Evolutionary conservation across 78 protist genomes (phyloP).

Genomic region (Polysphondylium violaceum): DNA sequence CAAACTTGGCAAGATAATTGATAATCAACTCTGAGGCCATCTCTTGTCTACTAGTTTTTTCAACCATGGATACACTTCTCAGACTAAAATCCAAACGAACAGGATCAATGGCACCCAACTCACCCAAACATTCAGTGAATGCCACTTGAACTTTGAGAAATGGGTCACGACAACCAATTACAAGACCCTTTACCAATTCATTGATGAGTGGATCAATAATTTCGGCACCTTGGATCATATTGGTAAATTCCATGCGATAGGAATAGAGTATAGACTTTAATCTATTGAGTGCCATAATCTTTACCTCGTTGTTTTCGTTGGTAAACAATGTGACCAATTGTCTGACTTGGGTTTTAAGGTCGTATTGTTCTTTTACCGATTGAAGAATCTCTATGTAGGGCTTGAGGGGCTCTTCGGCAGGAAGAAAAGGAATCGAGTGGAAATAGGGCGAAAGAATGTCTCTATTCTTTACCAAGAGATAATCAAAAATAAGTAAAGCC

Average conservation of each 20-base stretch:
- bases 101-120: constrained; percentile 81
- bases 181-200: constrained; percentile 16
- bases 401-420: constrained; percentile 5
- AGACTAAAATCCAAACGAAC: constrained; percentile 28
- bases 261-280: neutral
- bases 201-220: neutral
- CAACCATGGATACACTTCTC: constrained; percentile 14
- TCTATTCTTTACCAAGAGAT: constrained; percentile 29
- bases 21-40: constrained; percentile 56
- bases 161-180: constrained; percentile 72
- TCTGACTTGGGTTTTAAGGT: neutral
- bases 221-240: neutral
- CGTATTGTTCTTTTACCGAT: neutral
- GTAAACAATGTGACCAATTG: constrained; percentile 40
- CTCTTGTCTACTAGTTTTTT: neutral
- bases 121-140: constrained; percentile 64
- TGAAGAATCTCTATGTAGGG: neutral
- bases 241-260: neutral
- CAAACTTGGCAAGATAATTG: constrained; percentile 43
- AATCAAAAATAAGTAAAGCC: constrained; percentile 20
- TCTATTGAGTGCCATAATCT: constrained; percentile 16
- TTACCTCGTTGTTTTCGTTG: constrained; percentile 28
- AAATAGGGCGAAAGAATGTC: constrained; percentile 1
- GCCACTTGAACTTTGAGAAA: neutral
- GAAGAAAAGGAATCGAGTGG: constrained; percentile 65